Evolutionary conservation across 805 yeast genomes (phyloP).

Genomic region (Kuraishia floccosa): DNA sequence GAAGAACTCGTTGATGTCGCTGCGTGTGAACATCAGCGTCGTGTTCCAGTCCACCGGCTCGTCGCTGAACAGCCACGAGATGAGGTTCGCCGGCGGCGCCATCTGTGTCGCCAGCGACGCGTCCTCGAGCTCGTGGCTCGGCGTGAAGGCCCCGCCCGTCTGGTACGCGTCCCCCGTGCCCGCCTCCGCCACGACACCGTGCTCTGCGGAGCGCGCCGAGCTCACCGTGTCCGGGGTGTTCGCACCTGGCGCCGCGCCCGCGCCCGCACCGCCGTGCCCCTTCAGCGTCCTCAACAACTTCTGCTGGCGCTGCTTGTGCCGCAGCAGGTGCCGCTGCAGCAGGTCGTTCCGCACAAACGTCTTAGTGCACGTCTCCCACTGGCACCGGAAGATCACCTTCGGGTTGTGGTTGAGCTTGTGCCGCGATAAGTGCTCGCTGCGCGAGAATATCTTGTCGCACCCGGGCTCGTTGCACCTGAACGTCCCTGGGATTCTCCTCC

Average conservation of each 20-base stretch:
- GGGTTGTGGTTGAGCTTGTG: conserved; percentile 55
- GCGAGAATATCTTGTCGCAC: conserved; percentile 44
- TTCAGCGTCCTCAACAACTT: too few relatives aligned
- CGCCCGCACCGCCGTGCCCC: too few relatives aligned
- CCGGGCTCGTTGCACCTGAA: conserved; percentile 28
- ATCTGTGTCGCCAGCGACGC: background rate
- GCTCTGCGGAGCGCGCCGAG: too few relatives aligned
- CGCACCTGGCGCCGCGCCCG: too few relatives aligned
- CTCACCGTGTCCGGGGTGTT: too few relatives aligned
- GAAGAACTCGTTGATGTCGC: background rate
- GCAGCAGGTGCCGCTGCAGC: conserved; percentile 29
- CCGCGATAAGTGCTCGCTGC: conserved; percentile 55
- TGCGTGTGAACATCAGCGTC: background rate
- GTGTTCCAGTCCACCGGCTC: background rate
- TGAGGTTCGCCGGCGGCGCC: conserved; percentile 1
- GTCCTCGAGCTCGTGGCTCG: background rate
- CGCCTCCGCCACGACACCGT: too few relatives aligned
- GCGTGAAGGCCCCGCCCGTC: too few relatives aligned
- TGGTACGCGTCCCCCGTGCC: background rate
- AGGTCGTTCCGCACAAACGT: conserved; percentile 56
- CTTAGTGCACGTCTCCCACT: conserved; percentile 36
- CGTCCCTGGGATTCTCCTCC: background rate
- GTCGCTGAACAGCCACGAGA: conserved; percentile 4
- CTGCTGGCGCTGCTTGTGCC: too few relatives aligned
- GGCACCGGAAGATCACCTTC: conserved; percentile 41